A percentile compares a stretch with the other conserved stretches of the same genome.
Conservation (phyloP, 495 filamentous ascomycete species). For the Xylaria scruposa region DNA sequence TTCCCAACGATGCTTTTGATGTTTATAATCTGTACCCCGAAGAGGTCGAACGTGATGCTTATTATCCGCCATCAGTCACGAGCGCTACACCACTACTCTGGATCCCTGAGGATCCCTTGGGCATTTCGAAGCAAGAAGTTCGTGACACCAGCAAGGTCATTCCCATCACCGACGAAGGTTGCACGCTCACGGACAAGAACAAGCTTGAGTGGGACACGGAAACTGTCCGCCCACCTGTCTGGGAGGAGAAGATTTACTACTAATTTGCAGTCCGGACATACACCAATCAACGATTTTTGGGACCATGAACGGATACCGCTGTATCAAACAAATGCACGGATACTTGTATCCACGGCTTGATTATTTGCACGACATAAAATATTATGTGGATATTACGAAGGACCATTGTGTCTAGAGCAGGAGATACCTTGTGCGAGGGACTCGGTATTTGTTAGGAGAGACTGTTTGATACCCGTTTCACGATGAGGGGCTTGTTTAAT, state of each 20-base stretch:
- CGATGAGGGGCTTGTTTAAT: conserved; percentile 2
- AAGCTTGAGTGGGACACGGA: conserved; percentile 78
- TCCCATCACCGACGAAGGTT: conserved; percentile 82
- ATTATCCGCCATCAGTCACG: conserved; percentile 75
- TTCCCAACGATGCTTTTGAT: conserved; percentile 62
- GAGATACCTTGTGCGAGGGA: not conserved
- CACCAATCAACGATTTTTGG: not conserved
- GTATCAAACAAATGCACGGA: not conserved
- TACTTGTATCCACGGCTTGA: too few species aligned
- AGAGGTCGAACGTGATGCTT: conserved; percentile 71
- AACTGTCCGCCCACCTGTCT: conserved; percentile 77
- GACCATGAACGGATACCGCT: not conserved
- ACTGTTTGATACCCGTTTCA: conserved; percentile 23
- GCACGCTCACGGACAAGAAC: conserved; percentile 79
- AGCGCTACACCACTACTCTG: conserved; percentile 74
- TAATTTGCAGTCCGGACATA: conserved; percentile 36
- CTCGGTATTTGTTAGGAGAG: not conserved
- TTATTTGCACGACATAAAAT: too few species aligned
- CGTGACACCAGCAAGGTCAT: conserved; percentile 73
- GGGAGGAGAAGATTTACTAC: conserved; percentile 70
- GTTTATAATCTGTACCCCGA: conserved; percentile 58
- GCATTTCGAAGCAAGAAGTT: conserved; percentile 80
- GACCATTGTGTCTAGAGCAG: not conserved
- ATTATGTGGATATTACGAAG: conserved; percentile 9
- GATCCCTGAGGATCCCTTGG: conserved; percentile 80